Percentiles rank a stretch among this genome's conserved stretches.
phyloP scores from a whole-genome alignment of 345 rosid species.

The Capsella bursapastoris region DNA sequence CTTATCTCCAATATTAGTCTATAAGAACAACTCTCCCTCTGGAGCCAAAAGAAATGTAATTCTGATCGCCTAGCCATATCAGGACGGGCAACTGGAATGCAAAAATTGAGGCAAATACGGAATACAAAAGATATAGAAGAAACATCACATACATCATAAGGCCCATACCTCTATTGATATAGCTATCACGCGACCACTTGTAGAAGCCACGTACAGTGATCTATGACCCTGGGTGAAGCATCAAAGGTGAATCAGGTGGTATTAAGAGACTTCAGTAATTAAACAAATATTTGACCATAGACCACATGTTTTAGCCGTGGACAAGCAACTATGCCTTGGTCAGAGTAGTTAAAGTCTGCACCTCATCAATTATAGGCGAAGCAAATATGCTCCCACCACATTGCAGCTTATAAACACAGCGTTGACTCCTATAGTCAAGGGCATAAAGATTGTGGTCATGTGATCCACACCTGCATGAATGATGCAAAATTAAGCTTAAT shows the following conservation, averaged over 20 bases:
- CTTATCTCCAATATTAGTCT: not conserved
- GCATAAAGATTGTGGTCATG: constrained; percentile 89
- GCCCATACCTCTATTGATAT: constrained; percentile 67
- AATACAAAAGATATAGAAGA: constrained; percentile 4
- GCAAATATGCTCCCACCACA: constrained; percentile 96
- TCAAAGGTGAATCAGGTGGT: constrained; percentile 21
- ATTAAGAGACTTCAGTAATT: constrained; percentile 5
- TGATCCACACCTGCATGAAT: constrained; percentile 85
- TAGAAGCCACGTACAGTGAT: constrained; percentile 75
- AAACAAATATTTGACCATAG: not conserved
- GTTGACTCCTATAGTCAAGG: constrained; percentile 69
- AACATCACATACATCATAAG: constrained; percentile 19
- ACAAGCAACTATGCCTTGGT: constrained; percentile 25
- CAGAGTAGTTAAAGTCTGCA: constrained; percentile 44
- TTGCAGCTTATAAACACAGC: constrained; percentile 69
- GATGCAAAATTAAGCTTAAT: constrained; percentile 22
- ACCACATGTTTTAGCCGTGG: constrained; percentile 8
- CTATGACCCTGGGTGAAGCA: constrained; percentile 53
- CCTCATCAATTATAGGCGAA: constrained; percentile 92
- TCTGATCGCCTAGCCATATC: constrained; percentile 2
- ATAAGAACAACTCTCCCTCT: constrained; percentile 6
- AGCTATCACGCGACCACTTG: constrained; percentile 84
- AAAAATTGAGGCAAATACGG: not conserved
- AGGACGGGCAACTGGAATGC: not conserved
- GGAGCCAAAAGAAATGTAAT: constrained; percentile 19